These are phyloP conservation scores for Colletotrichum spinosum DNA, from an alignment of 2,329 filamentous ascomycete species.

Conservation along the genomic window DNA sequence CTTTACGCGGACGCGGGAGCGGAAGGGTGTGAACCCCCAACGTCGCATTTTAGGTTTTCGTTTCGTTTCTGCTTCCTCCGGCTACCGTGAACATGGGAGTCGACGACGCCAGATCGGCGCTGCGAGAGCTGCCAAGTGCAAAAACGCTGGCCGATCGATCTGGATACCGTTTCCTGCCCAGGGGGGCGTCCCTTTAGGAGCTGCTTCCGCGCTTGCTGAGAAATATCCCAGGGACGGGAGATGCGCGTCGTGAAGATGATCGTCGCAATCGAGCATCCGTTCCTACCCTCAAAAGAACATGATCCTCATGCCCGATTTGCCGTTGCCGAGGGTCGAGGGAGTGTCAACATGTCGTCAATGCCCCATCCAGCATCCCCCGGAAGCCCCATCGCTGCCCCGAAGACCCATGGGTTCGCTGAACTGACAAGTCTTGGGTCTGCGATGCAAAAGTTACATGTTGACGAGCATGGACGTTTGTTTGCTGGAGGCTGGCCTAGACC, in stretches of 20 bases:
- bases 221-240: conserved; percentile 2
- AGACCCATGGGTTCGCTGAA: conserved; percentile 4
- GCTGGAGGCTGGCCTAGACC: neutral
- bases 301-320: no score
- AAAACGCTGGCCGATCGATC: conserved; percentile 24
- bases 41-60: no score
- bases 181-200: conserved; percentile 7
- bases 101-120: conserved; percentile 20
- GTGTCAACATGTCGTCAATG: conserved; percentile 17
- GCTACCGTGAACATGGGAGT: neutral
- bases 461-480: neutral
- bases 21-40: neutral
- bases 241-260: neutral
- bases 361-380: neutral
- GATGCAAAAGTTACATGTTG: neutral
- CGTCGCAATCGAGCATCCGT: neutral
- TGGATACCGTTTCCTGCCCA: neutral
- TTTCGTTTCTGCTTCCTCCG: no score
- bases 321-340: neutral
- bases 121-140: conserved; percentile 20
- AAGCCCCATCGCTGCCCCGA: neutral
- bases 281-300: no score
- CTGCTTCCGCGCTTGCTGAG: neutral
- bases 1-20: neutral
- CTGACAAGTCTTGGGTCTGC: no score